phyloP scores from a whole-genome alignment of 2,329 filamentous ascomycete genomes.

The Arthrobotrys conoides region DNA sequence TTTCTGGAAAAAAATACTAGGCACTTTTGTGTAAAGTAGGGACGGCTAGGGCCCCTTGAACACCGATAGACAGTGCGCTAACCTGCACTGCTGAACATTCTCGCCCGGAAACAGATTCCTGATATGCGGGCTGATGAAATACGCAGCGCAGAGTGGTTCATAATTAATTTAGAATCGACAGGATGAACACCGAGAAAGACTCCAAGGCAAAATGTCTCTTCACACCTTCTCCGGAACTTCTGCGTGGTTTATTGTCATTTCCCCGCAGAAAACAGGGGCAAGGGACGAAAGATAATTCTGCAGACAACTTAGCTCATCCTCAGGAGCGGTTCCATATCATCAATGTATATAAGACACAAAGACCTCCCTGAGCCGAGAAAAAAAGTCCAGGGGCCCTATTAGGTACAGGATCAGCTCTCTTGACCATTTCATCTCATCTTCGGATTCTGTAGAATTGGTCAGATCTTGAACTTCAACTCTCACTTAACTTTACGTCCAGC shows the following conservation, averaged over 20 bases:
- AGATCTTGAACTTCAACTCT: slow-evolving; percentile 29
- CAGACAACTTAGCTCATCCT: slow-evolving; percentile 43
- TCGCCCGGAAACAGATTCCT: slow-evolving; percentile 57
- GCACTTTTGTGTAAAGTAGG: slow-evolving; percentile 34
- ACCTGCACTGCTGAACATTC: slow-evolving; percentile 40
- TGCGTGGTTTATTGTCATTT: slow-evolving; percentile 61
- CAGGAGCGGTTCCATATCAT: slow-evolving; percentile 46
- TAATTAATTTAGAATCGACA: slow-evolving; percentile 33
- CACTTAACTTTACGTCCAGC: slow-evolving; percentile 22
- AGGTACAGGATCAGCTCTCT: slow-evolving; percentile 59
- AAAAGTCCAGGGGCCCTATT: slow-evolving; percentile 48
- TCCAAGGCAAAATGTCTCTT: slow-evolving; percentile 57
- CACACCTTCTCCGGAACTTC: slow-evolving; percentile 49
- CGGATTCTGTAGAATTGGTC: slow-evolving; percentile 45
- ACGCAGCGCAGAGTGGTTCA: slow-evolving; percentile 31
- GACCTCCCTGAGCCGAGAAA: slow-evolving; percentile 55
- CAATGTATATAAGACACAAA: slow-evolving; percentile 58
- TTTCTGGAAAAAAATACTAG: slow-evolving; percentile 48
- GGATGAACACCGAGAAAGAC: slow-evolving; percentile 38
- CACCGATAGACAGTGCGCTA: slow-evolving; percentile 46
- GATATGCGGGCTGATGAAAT: slow-evolving; percentile 60
- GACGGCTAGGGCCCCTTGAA: slow-evolving; percentile 35
- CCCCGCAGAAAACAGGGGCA: slow-evolving; percentile 59
- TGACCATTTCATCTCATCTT: slow-evolving; percentile 58
- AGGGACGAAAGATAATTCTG: slow-evolving; percentile 57